Evolutionary conservation across 257 asterid genomes (phyloP), one percentile per base, ranked within the genome.

Genomic region (Coffea canephora): DNA sequence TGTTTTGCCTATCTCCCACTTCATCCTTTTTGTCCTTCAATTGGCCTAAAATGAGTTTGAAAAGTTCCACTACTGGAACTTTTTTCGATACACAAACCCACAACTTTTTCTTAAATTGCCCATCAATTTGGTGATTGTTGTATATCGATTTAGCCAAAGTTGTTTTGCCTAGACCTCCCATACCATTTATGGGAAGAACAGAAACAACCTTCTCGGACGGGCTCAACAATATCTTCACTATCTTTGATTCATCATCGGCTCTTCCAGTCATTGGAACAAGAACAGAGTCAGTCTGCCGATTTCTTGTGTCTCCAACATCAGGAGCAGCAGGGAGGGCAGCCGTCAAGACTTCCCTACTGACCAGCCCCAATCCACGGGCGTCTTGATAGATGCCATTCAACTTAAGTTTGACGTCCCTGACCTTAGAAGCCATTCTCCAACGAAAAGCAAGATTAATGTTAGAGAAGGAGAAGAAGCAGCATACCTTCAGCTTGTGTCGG

Each of bases 161-260:
- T 3, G 84, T 71, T 76, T 65, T 71, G 0, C 83, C 80, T 68
- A 70, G 13, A 18, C 83, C 83, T 0, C 81, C 83, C 83, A 75
- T 79, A 4, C 78, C 81, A 0, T 25, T 73, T 6, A 83, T 49
- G 36, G 78, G 81, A 61, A 83, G 41, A 46, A 45, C 65, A 45
- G 65, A 31, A 64, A 0, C 16, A 64, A 19, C 0, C 45, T 77
- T 54, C 3, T 50, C 21, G 27, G 14, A 41, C 0, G 25, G 48
- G 31, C 4, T 54, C 6, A 61, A 55, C 0, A 83, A 69, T 48
- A 23, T 79, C 52, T 6, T 2, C 59, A 69, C 67, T 36, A 75
- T 43, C 1, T 13, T 61, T 3, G 66, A 36, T 61, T 45, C 78
- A 21, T 79, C 71, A 0, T 2, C 0, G 5, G 62, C 75, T 75